A percentile compares a stretch with the other conserved stretches of the same genome.
These are phyloP conservation scores for Polygonum aviculare DNA, from an alignment of 148 eudicot species.

Conservation along the genomic window DNA sequence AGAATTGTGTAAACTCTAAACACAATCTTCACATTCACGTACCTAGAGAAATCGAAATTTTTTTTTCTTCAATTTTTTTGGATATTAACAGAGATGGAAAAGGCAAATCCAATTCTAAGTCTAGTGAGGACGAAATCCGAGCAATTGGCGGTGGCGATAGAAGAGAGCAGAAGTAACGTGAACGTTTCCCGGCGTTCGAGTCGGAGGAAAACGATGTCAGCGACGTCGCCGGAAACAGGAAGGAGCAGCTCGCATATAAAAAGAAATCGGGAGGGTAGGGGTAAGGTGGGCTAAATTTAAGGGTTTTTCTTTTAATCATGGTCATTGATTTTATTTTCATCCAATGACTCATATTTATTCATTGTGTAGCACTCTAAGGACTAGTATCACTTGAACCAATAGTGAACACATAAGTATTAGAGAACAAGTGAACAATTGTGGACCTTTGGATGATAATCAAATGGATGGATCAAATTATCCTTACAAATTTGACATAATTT, in stretches of 20 bases:
- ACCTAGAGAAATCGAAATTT: neutral
- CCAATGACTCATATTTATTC: no score
- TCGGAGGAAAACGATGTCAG: slow-evolving; percentile 27
- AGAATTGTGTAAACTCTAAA: neutral
- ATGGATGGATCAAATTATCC: no score
- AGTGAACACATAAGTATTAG: no score
- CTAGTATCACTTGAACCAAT: no score
- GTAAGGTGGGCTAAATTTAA: no score
- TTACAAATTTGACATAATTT: no score
- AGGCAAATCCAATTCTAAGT: slow-evolving; percentile 28
- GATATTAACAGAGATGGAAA: slow-evolving; percentile 26
- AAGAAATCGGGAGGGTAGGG: no score
- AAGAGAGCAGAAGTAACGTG: slow-evolving; percentile 18
- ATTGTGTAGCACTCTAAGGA: no score
- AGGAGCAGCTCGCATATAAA: slow-evolving; percentile 44
- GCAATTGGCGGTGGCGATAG: slow-evolving; percentile 29
- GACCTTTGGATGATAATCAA: no score
- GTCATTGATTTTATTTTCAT: no score
- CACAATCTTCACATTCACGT: neutral
- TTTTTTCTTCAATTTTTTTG: neutral
- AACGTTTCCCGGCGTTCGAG: slow-evolving; percentile 41
- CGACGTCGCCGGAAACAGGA: slow-evolving; percentile 30
- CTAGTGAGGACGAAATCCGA: slow-evolving; percentile 67
- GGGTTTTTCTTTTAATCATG: no score
- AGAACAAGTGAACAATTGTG: no score